These are phyloP conservation scores for Rheum nobile DNA, from an alignment of 148 eudicot genomes.

Conservation along the genomic window DNA sequence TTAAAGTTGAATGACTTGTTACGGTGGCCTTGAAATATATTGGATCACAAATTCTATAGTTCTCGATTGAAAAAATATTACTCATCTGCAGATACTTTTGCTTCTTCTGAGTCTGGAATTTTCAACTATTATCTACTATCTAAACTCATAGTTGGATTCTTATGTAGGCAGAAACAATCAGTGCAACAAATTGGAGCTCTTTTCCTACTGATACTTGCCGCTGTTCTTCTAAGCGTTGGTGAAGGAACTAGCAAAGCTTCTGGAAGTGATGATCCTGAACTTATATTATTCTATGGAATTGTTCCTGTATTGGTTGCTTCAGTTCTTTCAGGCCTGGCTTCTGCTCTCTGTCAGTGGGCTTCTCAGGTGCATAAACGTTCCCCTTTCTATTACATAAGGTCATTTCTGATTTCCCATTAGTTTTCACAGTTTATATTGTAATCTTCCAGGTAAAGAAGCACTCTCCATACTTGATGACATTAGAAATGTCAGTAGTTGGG, in stretches of 20 bases:
- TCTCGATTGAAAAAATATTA: not conserved
- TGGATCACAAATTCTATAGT: not conserved
- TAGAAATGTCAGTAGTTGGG: conserved; percentile 94
- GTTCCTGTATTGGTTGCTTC: conserved; percentile 87
- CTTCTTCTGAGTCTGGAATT: conserved; percentile 4
- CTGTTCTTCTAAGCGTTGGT: conserved; percentile 82
- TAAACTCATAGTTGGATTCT: conserved; percentile 6
- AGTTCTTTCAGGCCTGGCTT: conserved; percentile 91
- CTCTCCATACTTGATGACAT: conserved; percentile 87
- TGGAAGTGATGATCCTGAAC: conserved; percentile 50
- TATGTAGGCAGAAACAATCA: conserved; percentile 83
- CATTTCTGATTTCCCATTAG: not conserved
- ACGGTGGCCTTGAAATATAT: not conserved
- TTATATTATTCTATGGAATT: conserved; percentile 63
- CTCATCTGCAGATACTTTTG: not conserved
- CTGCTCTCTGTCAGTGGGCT: conserved; percentile 98
- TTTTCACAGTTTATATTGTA: conserved; percentile 3
- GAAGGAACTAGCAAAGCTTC: conserved; percentile 91
- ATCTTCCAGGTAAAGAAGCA: conserved; percentile 70
- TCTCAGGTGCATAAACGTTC: conserved; percentile 63
- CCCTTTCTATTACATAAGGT: not conserved
- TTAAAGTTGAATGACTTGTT: not conserved
- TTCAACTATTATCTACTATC: not conserved
- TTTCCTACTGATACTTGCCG: conserved; percentile 74
- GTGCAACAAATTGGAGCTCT: conserved; percentile 95